A percentile compares a stretch with the other conserved stretches of the same genome.
Conservation (phyloP, 192 early-diverging fungal genomes). For the Umbelopsis isabellina region DNA sequence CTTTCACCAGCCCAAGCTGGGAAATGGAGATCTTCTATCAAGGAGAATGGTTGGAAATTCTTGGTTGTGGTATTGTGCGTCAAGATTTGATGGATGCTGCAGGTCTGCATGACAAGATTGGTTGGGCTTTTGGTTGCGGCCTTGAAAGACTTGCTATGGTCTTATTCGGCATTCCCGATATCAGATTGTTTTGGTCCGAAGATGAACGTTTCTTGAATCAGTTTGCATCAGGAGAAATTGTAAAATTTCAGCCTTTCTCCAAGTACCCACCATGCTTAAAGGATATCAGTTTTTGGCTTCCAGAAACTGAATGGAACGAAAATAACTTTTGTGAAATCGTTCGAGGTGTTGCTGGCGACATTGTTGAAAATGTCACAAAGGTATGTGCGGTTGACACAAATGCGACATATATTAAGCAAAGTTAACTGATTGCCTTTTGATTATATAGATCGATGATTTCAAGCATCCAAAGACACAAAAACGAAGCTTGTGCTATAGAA, state of each 20-base stretch:
- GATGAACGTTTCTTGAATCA: constrained; percentile 87
- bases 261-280: constrained; percentile 92
- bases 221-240: constrained; percentile 71
- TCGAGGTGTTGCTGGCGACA: constrained; percentile 88
- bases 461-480: constrained; percentile 83
- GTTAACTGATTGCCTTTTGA: background rate
- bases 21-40: constrained; percentile 95
- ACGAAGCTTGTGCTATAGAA: constrained; percentile 87
- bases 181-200: constrained; percentile 93
- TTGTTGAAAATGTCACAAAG: constrained; percentile 87
- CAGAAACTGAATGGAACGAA: constrained; percentile 71
- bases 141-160: constrained; percentile 96
- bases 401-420: background rate
- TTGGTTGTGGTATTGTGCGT: constrained; percentile 91
- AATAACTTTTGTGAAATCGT: constrained; percentile 95
- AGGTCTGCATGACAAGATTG: constrained; percentile 76
- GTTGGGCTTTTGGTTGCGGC: constrained; percentile 99
- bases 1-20: constrained; percentile 95
- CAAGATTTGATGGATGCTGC: constrained; percentile 80
- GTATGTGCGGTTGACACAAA: constrained; percentile 40
- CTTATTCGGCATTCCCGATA: constrained; percentile 93
- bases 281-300: constrained; percentile 93
- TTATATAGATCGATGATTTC: constrained; percentile 84
- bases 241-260: constrained; percentile 84
- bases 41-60: constrained; percentile 93